Evolutionary conservation across 139 green algal species (phyloP).

Genomic region (Chlorella ohadii): DNA sequence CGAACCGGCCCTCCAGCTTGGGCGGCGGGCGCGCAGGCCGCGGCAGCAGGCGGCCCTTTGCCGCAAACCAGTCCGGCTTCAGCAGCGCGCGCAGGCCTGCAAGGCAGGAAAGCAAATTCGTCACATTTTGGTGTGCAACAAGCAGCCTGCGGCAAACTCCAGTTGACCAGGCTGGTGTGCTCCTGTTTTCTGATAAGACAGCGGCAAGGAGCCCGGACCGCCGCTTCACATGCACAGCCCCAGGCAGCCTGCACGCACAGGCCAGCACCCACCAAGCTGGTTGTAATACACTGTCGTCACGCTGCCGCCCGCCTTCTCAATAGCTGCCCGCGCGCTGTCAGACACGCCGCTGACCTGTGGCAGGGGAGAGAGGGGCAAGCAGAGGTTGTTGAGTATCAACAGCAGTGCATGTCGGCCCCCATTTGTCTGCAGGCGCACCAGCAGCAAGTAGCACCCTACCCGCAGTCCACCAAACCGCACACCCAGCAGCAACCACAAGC

Average conservation of each 20-base stretch:
- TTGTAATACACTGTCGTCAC: conserved; percentile 96
- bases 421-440: not conserved
- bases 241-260: too few relatives aligned
- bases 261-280: conserved; percentile 56
- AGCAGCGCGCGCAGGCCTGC: conserved; percentile 77
- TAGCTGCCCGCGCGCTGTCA: conserved; percentile 48
- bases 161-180: too few relatives aligned
- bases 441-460: not conserved
- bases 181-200: too few relatives aligned
- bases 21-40: conserved; percentile 75
- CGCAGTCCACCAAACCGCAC: not conserved
- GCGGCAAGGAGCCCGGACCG: too few relatives aligned
- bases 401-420: not conserved
- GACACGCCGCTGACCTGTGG: conserved; percentile 80
- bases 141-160: too few relatives aligned
- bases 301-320: conserved; percentile 79
- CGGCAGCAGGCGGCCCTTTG: conserved; percentile 78
- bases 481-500: not conserved
- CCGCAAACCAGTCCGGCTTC: conserved; percentile 77
- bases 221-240: too few relatives aligned
- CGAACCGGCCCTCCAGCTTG: conserved; percentile 66
- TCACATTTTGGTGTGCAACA: too few relatives aligned
- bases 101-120: too few relatives aligned
- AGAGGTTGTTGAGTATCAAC: too few relatives aligned
- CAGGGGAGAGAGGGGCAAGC: not conserved